These are phyloP conservation scores for Aspergillus amoenus DNA, from an alignment of 2,329 filamentous ascomycete species.

Conservation along the genomic window DNA sequence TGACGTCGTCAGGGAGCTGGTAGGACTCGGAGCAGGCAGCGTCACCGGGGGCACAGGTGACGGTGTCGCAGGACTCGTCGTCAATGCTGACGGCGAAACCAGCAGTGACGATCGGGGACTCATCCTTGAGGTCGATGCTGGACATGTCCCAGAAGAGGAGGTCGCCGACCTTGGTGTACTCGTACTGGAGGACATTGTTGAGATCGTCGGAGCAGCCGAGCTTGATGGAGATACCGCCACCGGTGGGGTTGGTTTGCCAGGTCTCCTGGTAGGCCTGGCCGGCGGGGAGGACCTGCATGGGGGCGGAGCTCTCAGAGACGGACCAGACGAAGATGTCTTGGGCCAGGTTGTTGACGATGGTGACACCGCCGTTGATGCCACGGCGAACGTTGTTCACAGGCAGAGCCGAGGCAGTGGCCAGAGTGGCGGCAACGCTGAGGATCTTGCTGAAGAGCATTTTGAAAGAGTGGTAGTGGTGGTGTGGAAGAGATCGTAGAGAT, in stretches of 20 bases:
- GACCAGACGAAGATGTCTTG: conserved; percentile 29
- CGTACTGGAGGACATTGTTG: conserved; percentile 30
- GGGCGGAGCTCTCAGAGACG: conserved; percentile 18
- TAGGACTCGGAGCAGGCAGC: conserved; percentile 26
- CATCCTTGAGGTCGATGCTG: conserved; percentile 26
- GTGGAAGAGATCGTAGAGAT: conserved; percentile 1
- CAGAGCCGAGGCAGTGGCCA: conserved; percentile 7
- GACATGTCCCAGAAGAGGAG: conserved; percentile 33
- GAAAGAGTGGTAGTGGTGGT: not conserved
- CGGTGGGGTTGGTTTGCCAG: conserved; percentile 31
- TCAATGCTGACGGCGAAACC: conserved; percentile 29
- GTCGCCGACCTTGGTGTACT: conserved; percentile 29
- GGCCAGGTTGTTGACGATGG: conserved; percentile 28
- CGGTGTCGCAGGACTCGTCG: conserved; percentile 22
- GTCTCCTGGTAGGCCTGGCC: conserved; percentile 23
- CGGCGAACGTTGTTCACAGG: not conserved
- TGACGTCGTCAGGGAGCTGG: conserved; percentile 28
- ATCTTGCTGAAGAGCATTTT: conserved; percentile 13
- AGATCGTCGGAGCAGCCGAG: conserved; percentile 22
- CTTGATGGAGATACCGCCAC: conserved; percentile 35
- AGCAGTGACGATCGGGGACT: conserved; percentile 19
- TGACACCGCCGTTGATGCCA: conserved; percentile 20
- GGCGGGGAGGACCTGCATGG: conserved; percentile 22
- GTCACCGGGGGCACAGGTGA: conserved; percentile 27
- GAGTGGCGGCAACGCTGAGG: conserved; percentile 2